These are phyloP conservation scores for Botrytis byssoidea DNA, from an alignment of 2,329 filamentous ascomycete species.

Conservation along the genomic window DNA sequence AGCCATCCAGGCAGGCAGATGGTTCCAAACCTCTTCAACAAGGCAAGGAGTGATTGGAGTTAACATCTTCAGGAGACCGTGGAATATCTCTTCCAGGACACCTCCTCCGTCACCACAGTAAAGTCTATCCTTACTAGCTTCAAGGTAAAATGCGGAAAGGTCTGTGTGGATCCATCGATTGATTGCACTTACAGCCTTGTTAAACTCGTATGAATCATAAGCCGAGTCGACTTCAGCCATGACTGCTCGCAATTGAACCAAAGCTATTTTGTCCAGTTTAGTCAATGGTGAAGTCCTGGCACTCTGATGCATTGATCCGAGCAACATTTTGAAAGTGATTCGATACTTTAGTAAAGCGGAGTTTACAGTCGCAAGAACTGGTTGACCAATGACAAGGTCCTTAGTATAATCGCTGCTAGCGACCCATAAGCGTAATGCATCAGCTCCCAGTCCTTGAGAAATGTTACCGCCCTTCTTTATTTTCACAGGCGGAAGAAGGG, in stretches of 20 bases:
- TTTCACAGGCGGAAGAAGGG: conserved; percentile 61
- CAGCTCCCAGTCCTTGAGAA: conserved; percentile 75
- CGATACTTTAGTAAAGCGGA: conserved; percentile 80
- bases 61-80: conserved; percentile 73
- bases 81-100: conserved; percentile 63
- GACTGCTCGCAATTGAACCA: conserved; percentile 69
- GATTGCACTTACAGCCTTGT: conserved; percentile 69
- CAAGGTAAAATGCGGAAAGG: conserved; percentile 90
- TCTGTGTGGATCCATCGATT: conserved; percentile 81
- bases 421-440: conserved; percentile 86
- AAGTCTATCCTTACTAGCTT: conserved; percentile 84
- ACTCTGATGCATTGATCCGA: conserved; percentile 64
- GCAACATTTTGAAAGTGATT: conserved; percentile 84
- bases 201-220: conserved; percentile 75
- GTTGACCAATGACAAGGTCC: conserved; percentile 79
- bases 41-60: conserved; percentile 78
- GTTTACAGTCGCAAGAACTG: conserved; percentile 74
- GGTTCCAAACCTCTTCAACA: conserved; percentile 84
- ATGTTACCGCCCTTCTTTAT: conserved; percentile 44
- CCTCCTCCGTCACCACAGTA: conserved; percentile 77
- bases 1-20: conserved; percentile 65
- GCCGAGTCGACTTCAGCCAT: conserved; percentile 63
- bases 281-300: conserved; percentile 51
- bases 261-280: conserved; percentile 69
- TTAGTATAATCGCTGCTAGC: conserved; percentile 88